A percentile compares a stretch with the other conserved stretches of the same genome.
Evolutionary conservation across 768 basidiomycete genomes (phyloP).

Genomic region (Lyophyllum decastes): DNA sequence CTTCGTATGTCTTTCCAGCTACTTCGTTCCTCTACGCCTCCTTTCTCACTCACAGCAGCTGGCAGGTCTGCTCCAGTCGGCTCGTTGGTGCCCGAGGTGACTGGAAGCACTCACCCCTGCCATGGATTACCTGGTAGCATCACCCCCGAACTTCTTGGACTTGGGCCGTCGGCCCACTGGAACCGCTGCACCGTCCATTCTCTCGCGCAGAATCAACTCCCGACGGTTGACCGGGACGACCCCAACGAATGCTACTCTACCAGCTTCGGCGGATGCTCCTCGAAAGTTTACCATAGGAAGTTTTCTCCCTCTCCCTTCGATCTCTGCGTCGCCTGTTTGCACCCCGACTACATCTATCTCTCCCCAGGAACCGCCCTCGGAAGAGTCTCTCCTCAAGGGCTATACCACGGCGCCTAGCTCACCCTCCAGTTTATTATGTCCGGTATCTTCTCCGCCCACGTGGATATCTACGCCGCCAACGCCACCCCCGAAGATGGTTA

Average conservation of each 20-base stretch:
- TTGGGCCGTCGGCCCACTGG: constrained; percentile 6
- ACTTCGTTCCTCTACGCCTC: background rate
- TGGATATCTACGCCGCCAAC: constrained; percentile 65
- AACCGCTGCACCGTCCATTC: constrained; percentile 6
- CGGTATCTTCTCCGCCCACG: constrained; percentile 40
- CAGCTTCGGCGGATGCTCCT: constrained; percentile 9
- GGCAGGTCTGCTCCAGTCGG: background rate
- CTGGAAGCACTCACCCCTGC: background rate
- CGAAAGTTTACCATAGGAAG: constrained; percentile 32
- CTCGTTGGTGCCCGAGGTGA: background rate
- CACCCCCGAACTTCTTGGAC: constrained; percentile 15
- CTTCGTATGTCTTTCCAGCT: background rate
- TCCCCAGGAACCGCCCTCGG: constrained; percentile 18
- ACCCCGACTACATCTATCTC: constrained; percentile 44
- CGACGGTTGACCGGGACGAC: constrained; percentile 2
- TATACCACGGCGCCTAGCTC: constrained; percentile 23
- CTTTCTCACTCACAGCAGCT: background rate
- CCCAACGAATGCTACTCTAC: background rate
- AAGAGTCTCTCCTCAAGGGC: constrained; percentile 13
- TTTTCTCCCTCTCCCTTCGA: constrained; percentile 56
- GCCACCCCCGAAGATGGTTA: constrained; percentile 46
- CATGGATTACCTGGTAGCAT: constrained; percentile 20
- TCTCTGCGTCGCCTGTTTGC: constrained; percentile 59
- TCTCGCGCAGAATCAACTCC: constrained; percentile 8
- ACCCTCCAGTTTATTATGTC: constrained; percentile 18